Base-by-base conservation (phyloP, 1,284 basidiomycete genomes). In the Boletus albobrunnescens region DNA sequence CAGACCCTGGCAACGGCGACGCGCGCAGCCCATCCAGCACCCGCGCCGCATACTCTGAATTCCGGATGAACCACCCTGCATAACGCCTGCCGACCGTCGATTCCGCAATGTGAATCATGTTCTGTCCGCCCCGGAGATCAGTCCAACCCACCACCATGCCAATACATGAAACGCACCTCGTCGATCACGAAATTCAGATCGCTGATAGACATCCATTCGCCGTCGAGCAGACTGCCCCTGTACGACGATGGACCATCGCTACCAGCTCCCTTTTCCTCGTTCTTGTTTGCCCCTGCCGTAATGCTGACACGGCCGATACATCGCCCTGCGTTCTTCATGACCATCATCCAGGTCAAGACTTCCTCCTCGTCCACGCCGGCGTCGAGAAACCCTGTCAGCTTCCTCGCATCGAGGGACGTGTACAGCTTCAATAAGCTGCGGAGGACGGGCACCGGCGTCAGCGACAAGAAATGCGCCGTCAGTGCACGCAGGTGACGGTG, bases 31-130 rank as follows among this genome's bases (percentile, higher is more conserved):
- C 82, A 59, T 93, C 90, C 55, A 86, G 77, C 42, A 92, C 87
- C 50, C 89, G 80, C 63, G 91, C 87, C 11, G 91, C 84, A 58
- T 92, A 82, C 68, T 94, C 91, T 5, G 91, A 90, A 69, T 94
- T 94, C 55, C 93, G 85, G 70, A 97, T 93, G 73, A 97, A 97
- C 91, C 92, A 96, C 33, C 94, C 92, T 2, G 93, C 94, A 64
- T 91, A 97, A 46, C 92, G 83, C 41, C 94, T 73, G 19, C 94
- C 93, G 12, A 95, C 84, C 0, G 93, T 94, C 14, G 89, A 91
- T 67, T 98, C 94, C 14, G 91, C 87, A 59, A 98, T 93, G 61
- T 95, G 91, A 8, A 97, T 87, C 90, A 94, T 94, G 64, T 93
- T 88, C 90, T 93, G 36, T 17, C 26, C 40, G 4, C n/a, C 10